Percentiles rank a stretch among this genome's conserved stretches.
Evolutionary conservation across 441 rosid species (phyloP).

Genomic region (Populus hybrid): DNA sequence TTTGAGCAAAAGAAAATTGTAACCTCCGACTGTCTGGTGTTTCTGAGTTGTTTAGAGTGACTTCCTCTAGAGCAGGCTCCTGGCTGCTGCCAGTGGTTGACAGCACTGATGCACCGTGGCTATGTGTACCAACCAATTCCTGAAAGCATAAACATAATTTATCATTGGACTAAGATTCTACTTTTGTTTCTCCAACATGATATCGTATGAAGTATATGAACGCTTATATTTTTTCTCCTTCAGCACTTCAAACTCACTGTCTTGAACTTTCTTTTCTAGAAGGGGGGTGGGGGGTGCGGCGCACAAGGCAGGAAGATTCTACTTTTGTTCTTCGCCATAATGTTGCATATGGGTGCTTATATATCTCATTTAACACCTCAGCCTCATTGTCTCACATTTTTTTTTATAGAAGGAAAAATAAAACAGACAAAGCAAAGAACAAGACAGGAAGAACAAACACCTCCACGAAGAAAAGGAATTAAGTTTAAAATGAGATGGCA

Average conservation of each 20-base stretch:
- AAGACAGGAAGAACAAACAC: not conserved
- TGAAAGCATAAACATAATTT: constrained; percentile 13
- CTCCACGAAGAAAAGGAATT: not conserved
- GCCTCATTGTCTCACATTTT: not conserved
- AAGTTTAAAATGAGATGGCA: not conserved
- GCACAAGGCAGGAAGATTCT: too few species aligned
- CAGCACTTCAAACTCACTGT: not conserved
- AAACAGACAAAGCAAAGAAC: not conserved
- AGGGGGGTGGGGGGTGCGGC: too few species aligned
- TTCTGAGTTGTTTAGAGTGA: constrained; percentile 12
- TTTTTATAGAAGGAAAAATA: too few species aligned
- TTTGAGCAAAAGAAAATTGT: constrained; percentile 40
- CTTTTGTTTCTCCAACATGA: not conserved
- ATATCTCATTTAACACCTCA: not conserved
- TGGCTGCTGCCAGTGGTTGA: constrained; percentile 25
- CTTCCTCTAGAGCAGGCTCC: constrained; percentile 14
- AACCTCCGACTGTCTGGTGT: constrained; percentile 14
- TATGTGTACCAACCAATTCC: constrained; percentile 16
- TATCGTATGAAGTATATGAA: not conserved
- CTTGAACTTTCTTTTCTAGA: not conserved
- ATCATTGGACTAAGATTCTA: not conserved
- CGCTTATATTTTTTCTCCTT: not conserved
- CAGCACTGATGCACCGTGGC: constrained; percentile 15
- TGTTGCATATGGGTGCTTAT: too few species aligned
- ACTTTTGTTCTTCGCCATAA: too few species aligned